phyloP scores from a whole-genome alignment of 768 basidiomycete genomes.

The Podaxis sp. region DNA sequence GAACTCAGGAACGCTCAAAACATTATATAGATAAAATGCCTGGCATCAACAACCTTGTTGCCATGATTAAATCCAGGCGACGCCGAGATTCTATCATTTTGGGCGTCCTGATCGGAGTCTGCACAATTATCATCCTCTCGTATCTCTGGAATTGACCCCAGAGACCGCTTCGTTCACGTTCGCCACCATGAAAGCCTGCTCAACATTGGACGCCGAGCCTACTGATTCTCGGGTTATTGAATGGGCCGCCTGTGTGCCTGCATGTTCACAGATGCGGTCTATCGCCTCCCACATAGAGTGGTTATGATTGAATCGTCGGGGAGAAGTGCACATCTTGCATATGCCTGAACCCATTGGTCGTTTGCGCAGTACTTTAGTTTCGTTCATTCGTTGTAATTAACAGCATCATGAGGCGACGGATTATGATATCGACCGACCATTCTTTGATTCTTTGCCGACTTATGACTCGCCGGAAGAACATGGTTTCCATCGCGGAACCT shows the following conservation, averaged over 20 bases:
- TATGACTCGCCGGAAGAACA: conserved; percentile 20
- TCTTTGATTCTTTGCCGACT: conserved; percentile 19
- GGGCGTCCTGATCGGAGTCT: conserved; percentile 85
- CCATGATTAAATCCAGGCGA: conserved; percentile 91
- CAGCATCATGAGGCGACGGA: neutral
- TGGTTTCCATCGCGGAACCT: conserved; percentile 55
- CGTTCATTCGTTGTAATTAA: neutral
- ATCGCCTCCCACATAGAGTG: neutral
- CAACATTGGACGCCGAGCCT: neutral
- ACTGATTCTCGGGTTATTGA: neutral
- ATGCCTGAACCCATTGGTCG: neutral
- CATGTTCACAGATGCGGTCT: too few relatives aligned
- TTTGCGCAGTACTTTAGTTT: neutral
- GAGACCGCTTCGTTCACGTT: neutral
- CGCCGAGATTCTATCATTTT: conserved; percentile 88
- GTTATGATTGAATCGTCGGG: neutral
- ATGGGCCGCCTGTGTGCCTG: too few relatives aligned
- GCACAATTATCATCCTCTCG: conserved; percentile 57
- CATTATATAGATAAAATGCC: conserved; percentile 76
- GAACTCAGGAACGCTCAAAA: neutral
- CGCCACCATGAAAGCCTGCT: neutral
- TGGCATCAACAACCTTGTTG: conserved; percentile 88
- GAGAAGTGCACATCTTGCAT: neutral
- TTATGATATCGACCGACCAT: conserved; percentile 7
- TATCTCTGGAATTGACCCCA: conserved; percentile 43